A percentile compares a stretch with the other conserved stretches of the same genome.
phyloP scores from a whole-genome alignment of 495 filamentous ascomycete genomes.

The Penicillium maclennaniae region DNA sequence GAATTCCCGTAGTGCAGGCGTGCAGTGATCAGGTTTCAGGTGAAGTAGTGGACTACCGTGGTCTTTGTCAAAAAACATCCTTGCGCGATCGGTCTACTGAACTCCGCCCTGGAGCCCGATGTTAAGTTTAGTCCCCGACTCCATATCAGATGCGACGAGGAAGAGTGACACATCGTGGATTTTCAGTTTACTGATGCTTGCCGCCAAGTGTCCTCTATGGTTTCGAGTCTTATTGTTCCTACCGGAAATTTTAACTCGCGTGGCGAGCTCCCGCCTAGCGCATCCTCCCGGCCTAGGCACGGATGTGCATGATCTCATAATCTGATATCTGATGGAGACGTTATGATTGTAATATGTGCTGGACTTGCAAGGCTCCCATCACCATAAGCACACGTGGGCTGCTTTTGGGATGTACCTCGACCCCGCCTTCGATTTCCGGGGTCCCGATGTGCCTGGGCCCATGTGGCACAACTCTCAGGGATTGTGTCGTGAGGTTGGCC shows the following conservation, averaged over 20 bases:
- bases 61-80: neutral
- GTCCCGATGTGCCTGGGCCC: neutral
- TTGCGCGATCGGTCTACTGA: too few relatives aligned
- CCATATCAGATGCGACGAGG: too few relatives aligned
- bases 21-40: neutral
- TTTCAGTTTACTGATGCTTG: neutral
- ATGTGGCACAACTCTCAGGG: neutral
- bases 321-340: neutral
- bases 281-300: neutral
- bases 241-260: neutral
- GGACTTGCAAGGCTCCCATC: neutral
- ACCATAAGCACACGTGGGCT: neutral
- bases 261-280: neutral
- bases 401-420: neutral
- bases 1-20: neutral
- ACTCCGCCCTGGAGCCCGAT: neutral
- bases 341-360: too few relatives aligned
- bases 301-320: neutral
- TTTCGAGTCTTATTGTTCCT: neutral
- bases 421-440: neutral
- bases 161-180: neutral
- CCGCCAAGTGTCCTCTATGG: neutral
- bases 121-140: neutral
- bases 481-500: neutral
- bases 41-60: neutral